Conservation (phyloP, 768 basidiomycete genomes). For the Russula ochroleuca region DNA sequence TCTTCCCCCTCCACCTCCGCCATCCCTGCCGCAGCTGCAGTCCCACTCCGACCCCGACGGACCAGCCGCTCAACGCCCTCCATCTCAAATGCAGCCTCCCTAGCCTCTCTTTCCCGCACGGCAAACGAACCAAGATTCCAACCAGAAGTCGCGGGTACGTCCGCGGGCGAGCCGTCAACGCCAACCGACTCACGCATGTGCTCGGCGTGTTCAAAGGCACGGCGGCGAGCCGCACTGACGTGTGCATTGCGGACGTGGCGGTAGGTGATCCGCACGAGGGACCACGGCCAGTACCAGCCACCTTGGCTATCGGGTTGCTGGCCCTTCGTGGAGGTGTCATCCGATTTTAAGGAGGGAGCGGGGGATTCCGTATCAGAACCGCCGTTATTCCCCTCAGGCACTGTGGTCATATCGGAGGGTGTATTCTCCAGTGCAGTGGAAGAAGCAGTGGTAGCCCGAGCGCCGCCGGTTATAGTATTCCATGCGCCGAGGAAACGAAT, state of each 20-base stretch:
- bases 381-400: background rate
- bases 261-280: constrained; percentile 50
- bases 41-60: background rate
- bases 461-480: constrained; percentile 47
- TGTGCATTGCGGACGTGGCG: constrained; percentile 65
- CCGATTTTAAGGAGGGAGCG: background rate
- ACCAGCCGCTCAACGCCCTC: constrained; percentile 14
- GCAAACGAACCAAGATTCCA: constrained; percentile 77
- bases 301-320: background rate
- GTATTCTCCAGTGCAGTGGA: background rate
- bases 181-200: constrained; percentile 60
- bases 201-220: constrained; percentile 63
- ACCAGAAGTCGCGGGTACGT: constrained; percentile 39
- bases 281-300: constrained; percentile 7
- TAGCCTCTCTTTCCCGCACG: constrained; percentile 37
- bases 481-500: constrained; percentile 54
- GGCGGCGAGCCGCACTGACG: constrained; percentile 60
- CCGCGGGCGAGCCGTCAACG: constrained; percentile 31
- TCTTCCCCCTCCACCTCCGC: constrained; percentile 17
- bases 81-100: constrained; percentile 33
- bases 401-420: background rate
- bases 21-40: constrained; percentile 27
- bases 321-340: background rate
- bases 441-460: background rate
- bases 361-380: constrained; percentile 38